Percentiles rank a stretch among this genome's conserved stretches.
These are phyloP conservation scores for Exophiala sideris DNA, from an alignment of 2,329 filamentous ascomycete species.

Conservation along the genomic window DNA sequence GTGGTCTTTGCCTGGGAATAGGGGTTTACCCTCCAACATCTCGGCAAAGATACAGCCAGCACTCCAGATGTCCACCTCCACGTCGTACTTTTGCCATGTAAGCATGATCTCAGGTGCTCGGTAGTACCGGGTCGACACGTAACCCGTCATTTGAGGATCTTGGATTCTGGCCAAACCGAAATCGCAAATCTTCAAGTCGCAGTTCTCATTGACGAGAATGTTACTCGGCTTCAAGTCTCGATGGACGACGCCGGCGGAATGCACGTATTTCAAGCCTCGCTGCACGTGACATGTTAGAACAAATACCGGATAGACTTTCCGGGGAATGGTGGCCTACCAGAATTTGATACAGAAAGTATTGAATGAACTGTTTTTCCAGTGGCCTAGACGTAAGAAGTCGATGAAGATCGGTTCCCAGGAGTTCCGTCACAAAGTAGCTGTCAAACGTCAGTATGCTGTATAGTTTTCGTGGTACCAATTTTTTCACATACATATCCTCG, in stretches of 20 bases:
- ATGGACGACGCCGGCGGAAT: constrained; percentile 96
- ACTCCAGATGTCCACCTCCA: constrained; percentile 99
- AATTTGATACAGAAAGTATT: constrained; percentile 99
- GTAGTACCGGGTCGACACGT: constrained; percentile 98
- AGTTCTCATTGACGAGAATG: constrained; percentile 99
- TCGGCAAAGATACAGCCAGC: constrained; percentile 98
- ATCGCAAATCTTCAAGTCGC: constrained; percentile 98
- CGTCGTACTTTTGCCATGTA: constrained; percentile 99
- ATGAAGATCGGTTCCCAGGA: constrained; percentile 94
- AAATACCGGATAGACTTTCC: constrained; percentile 1
- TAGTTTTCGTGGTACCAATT: constrained; percentile 16
- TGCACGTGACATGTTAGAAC: constrained; percentile 41
- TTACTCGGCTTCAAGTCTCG: constrained; percentile 98
- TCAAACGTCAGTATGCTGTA: constrained; percentile 16
- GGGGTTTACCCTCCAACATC: constrained; percentile 96
- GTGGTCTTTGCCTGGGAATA: constrained; percentile 98
- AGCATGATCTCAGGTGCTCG: constrained; percentile 99
- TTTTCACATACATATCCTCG: constrained; percentile 81
- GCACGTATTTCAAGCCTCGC: constrained; percentile 98
- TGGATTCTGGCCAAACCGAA: constrained; percentile 97
- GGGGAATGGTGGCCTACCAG: constrained; percentile 61
- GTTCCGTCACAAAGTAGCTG: constrained; percentile 96
- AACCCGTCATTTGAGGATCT: constrained; percentile 98
- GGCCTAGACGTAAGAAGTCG: constrained; percentile 90
- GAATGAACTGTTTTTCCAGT: constrained; percentile 98